Evolutionary conservation across 2,329 filamentous ascomycete genomes (phyloP).

Genomic region (Alternaria novae-zelandiae): DNA sequence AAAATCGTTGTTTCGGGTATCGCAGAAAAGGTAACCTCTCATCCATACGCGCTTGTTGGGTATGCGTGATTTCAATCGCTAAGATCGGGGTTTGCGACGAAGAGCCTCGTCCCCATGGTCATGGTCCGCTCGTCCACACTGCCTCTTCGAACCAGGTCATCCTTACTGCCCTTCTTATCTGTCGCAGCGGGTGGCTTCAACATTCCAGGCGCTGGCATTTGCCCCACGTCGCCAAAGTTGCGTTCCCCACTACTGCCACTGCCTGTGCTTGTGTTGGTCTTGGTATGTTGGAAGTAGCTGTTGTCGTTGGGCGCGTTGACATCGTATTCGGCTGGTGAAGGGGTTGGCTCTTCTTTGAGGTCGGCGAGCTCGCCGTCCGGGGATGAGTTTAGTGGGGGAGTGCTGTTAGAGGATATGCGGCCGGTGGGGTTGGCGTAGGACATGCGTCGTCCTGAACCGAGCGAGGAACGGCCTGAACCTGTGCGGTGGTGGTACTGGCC

Average conservation of each 20-base stretch:
- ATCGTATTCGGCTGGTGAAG: slow-evolving; percentile 49
- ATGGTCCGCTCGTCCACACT: slow-evolving; percentile 84
- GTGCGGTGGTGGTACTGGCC: slow-evolving; percentile 68
- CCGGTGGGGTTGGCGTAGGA: slow-evolving; percentile 50
- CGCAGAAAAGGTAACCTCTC: slow-evolving; percentile 27
- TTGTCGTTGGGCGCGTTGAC: slow-evolving; percentile 17
- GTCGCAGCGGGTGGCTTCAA: slow-evolving; percentile 53
- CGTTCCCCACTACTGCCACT: slow-evolving; percentile 54
- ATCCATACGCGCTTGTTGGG: neutral
- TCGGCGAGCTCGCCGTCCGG: slow-evolving; percentile 47
- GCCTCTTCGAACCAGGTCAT: slow-evolving; percentile 76
- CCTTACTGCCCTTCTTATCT: slow-evolving; percentile 61
- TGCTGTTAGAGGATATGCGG: slow-evolving; percentile 59
- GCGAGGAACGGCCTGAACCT: slow-evolving; percentile 75
- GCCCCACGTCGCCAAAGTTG: slow-evolving; percentile 61
- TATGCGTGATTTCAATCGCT: slow-evolving; percentile 50
- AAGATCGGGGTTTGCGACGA: slow-evolving; percentile 84
- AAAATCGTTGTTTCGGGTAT: slow-evolving; percentile 36
- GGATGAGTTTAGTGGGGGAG: slow-evolving; percentile 57
- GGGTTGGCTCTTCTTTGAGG: slow-evolving; percentile 55
- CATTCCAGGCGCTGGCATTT: slow-evolving; percentile 51
- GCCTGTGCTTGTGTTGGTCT: slow-evolving; percentile 50
- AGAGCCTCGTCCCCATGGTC: slow-evolving; percentile 75
- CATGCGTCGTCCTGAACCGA: slow-evolving; percentile 52
- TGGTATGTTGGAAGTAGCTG: slow-evolving; percentile 54